Percentiles rank a stretch among this genome's conserved stretches.
These are phyloP conservation scores for Neurospora tetraspora DNA, from an alignment of 495 filamentous ascomycete genomes.

Conservation along the genomic window DNA sequence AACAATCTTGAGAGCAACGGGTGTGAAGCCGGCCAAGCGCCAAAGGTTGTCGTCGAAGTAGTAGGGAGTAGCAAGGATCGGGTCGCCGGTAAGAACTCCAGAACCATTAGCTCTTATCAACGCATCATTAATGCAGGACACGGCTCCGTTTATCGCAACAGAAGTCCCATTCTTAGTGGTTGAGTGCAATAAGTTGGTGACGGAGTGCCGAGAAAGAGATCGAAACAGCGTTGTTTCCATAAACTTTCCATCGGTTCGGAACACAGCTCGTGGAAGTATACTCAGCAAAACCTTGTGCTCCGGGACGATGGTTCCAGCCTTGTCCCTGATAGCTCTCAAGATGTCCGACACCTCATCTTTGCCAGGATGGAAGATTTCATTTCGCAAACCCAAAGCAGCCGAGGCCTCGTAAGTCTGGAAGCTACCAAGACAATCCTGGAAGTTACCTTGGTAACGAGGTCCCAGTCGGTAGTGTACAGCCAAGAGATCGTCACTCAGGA, in stretches of 20 bases:
- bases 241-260: constrained; percentile 65
- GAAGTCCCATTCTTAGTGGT: constrained; percentile 65
- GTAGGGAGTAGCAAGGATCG: constrained; percentile 69
- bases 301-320: constrained; percentile 68
- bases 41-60: constrained; percentile 87
- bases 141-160: constrained; percentile 77
- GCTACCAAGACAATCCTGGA: constrained; percentile 89
- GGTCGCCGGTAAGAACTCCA: constrained; percentile 71
- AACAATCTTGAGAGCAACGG: constrained; percentile 72
- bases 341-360: constrained; percentile 92
- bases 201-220: constrained; percentile 64
- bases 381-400: constrained; percentile 77
- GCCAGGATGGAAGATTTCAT: constrained; percentile 83
- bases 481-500: constrained; percentile 82
- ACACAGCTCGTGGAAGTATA: constrained; percentile 64
- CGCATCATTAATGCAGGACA: constrained; percentile 84
- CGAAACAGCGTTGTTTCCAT: constrained; percentile 67
- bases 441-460: constrained; percentile 85
- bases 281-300: constrained; percentile 80
- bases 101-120: constrained; percentile 67
- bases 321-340: constrained; percentile 70
- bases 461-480: constrained; percentile 86
- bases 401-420: constrained; percentile 98
- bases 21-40: constrained; percentile 79
- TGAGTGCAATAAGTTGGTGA: constrained; percentile 58